These are phyloP conservation scores for Tuber melanosporum DNA, from an alignment of 495 filamentous ascomycete species.

Conservation along the genomic window DNA sequence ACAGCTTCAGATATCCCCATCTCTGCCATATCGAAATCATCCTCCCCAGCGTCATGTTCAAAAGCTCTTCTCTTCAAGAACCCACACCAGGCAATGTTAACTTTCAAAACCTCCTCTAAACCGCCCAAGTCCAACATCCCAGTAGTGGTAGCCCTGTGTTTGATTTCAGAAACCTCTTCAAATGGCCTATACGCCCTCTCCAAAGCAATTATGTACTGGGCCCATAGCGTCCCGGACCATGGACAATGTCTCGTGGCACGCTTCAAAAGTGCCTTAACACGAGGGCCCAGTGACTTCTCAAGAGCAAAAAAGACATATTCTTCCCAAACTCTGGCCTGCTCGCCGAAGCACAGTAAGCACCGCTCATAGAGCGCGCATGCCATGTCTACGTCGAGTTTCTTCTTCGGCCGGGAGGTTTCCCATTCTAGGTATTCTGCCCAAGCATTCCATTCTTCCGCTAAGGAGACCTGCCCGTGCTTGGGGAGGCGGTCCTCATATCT, in stretches of 20 bases:
- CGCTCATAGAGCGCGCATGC: constrained; percentile 52
- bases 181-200: constrained; percentile 70
- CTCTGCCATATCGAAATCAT: constrained; percentile 84
- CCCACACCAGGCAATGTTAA: constrained; percentile 87
- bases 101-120: constrained; percentile 77
- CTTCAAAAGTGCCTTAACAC: constrained; percentile 54
- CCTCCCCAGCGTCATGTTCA: constrained; percentile 66
- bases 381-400: constrained; percentile 49
- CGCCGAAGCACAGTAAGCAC: constrained; percentile 69
- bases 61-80: constrained; percentile 81
- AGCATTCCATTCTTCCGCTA: constrained; percentile 45
- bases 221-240: constrained; percentile 87
- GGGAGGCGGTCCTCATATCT: constrained; percentile 60
- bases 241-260: constrained; percentile 81
- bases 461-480: constrained; percentile 53
- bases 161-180: constrained; percentile 75
- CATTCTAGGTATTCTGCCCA: constrained; percentile 70
- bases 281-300: constrained; percentile 38
- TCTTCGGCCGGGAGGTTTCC: constrained; percentile 60
- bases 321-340: constrained; percentile 43
- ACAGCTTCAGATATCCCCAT: constrained; percentile 58
- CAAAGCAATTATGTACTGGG: constrained; percentile 72
- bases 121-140: constrained; percentile 64
- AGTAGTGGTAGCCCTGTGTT: constrained; percentile 81
- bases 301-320: constrained; percentile 41